Evolutionary conservation across 345 rosid species (phyloP).

Genomic region (Arabidopsis arenosa): DNA sequence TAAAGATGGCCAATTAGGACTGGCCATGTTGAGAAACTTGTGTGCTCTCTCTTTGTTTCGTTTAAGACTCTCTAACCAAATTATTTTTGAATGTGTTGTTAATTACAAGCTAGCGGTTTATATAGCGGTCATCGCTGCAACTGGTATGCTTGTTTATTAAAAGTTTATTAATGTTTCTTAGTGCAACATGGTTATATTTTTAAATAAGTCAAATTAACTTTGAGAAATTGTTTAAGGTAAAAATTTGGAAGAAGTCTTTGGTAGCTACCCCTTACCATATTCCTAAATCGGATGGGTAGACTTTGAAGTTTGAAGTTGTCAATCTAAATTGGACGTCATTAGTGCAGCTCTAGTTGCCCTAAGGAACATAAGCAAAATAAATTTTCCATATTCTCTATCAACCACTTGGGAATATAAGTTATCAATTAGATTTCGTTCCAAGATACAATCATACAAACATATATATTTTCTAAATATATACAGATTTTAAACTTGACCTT

Average conservation of each 20-base stretch:
- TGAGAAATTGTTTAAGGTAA: constrained; percentile 20
- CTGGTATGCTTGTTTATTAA: constrained; percentile 24
- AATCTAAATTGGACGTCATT: constrained; percentile 26
- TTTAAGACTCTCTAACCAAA: constrained; percentile 10
- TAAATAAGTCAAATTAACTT: constrained; percentile 28
- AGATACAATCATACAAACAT: constrained; percentile 10
- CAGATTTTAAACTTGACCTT: not conserved
- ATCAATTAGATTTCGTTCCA: not conserved
- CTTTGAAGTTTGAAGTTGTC: constrained; percentile 39
- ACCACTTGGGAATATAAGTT: not conserved
- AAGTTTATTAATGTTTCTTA: constrained; percentile 20
- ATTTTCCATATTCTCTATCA: not conserved
- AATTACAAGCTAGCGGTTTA: constrained; percentile 3
- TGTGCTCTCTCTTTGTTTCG: constrained; percentile 15
- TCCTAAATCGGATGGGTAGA: not conserved
- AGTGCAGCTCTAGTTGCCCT: constrained; percentile 14
- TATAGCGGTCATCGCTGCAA: constrained; percentile 26
- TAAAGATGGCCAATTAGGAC: constrained; percentile 33
- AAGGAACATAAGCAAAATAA: constrained; percentile 22
- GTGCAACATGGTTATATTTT: constrained; percentile 23
- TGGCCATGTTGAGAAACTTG: constrained; percentile 35
- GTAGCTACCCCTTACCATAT: constrained; percentile 26
- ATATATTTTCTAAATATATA: not conserved
- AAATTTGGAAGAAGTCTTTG: constrained; percentile 31
- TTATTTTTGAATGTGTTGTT: constrained; percentile 32